Evolutionary conservation across 495 filamentous ascomycete genomes (phyloP).

Genomic region (Monascus purpureus): DNA sequence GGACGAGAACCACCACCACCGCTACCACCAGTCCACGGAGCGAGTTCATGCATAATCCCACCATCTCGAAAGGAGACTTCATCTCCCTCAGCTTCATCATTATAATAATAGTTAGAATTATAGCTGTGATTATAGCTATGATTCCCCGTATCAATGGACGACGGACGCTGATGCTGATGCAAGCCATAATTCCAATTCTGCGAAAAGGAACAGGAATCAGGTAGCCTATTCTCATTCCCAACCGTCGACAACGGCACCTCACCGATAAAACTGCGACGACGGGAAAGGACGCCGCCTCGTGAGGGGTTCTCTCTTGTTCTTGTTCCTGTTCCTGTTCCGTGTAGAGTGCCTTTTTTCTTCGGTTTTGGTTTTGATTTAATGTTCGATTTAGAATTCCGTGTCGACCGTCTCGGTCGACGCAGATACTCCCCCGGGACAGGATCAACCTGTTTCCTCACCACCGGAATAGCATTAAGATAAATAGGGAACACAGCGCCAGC

Average conservation of each 20-base stretch:
- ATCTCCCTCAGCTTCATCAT: too few relatives aligned
- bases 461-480: constrained; percentile 41
- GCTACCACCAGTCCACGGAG: constrained; percentile 7
- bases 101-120: too few relatives aligned
- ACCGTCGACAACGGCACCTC: constrained; percentile 19
- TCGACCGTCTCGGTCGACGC: constrained; percentile 17
- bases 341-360: too few relatives aligned
- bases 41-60: constrained; percentile 8
- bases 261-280: constrained; percentile 22
- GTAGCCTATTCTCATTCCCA: constrained; percentile 9
- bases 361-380: not conserved
- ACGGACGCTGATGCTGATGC: not conserved
- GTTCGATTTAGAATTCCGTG: not conserved
- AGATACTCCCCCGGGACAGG: constrained; percentile 35
- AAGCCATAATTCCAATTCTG: too few relatives aligned
- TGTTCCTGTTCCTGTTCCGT: constrained; percentile 1
- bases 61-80: not conserved
- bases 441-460: constrained; percentile 48
- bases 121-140: too few relatives aligned
- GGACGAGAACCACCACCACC: not conserved
- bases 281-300: constrained; percentile 22
- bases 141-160: too few relatives aligned
- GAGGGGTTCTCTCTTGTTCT: constrained; percentile 14
- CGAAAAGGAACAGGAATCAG: not conserved
- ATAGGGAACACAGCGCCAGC: constrained; percentile 44